phyloP scores from a whole-genome alignment of 2,329 filamentous ascomycete species.

The Xylaria sp. region DNA sequence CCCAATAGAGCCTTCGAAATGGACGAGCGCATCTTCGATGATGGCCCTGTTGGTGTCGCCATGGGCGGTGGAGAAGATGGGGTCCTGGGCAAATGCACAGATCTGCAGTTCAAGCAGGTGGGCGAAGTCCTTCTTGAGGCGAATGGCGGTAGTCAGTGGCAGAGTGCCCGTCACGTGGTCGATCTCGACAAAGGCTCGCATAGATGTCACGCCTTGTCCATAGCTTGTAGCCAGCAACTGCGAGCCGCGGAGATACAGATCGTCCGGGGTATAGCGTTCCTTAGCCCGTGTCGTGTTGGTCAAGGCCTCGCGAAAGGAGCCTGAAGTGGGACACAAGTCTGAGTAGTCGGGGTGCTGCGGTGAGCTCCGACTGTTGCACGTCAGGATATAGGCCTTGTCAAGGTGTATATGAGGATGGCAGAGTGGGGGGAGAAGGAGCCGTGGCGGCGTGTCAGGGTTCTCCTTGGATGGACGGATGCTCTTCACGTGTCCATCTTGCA shows the following conservation, averaged over 20 bases:
- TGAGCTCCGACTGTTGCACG: conserved; percentile 35
- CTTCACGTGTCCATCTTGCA: conserved; percentile 28
- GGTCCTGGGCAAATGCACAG: conserved; percentile 73
- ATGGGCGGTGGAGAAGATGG: conserved; percentile 62
- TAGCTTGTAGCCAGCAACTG: conserved; percentile 71
- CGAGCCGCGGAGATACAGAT: conserved; percentile 68
- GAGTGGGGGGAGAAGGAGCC: conserved; percentile 50
- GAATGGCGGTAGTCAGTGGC: conserved; percentile 57
- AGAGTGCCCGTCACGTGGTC: conserved; percentile 61
- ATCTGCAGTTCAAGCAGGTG: conserved; percentile 66
- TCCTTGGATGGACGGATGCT: conserved; percentile 28
- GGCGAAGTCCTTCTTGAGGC: conserved; percentile 60
- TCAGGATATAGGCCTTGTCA: conserved; percentile 68
- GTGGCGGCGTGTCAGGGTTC: conserved; percentile 26
- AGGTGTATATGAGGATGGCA: conserved; percentile 77
- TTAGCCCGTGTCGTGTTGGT: conserved; percentile 60
- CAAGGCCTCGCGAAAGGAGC: conserved; percentile 71
- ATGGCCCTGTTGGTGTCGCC: conserved; percentile 58
- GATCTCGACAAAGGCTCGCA: conserved; percentile 74
- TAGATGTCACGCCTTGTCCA: conserved; percentile 67
- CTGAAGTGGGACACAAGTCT: conserved; percentile 63
- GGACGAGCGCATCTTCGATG: conserved; percentile 42
- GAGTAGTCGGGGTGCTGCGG: conserved; percentile 58
- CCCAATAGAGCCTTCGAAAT: conserved; percentile 51
- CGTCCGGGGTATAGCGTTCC: conserved; percentile 62